phyloP scores from a whole-genome alignment of 148 eudicot species.

The Rhododendron vialii region DNA sequence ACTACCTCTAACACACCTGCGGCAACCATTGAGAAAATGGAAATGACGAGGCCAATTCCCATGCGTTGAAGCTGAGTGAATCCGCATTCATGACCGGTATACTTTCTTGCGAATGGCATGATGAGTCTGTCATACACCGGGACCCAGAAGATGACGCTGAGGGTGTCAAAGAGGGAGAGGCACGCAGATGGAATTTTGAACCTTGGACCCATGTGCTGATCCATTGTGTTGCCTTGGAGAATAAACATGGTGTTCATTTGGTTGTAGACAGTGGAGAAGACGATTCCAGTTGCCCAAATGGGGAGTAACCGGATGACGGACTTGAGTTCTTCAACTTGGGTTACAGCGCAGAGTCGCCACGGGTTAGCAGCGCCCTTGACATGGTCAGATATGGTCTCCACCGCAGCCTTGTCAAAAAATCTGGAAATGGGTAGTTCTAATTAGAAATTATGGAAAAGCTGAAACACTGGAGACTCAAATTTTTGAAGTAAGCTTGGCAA shows the following conservation, averaged over 20 bases:
- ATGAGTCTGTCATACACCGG: constrained; percentile 41
- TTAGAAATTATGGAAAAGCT: not conserved
- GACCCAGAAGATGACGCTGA: constrained; percentile 44
- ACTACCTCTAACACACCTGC: constrained; percentile 38
- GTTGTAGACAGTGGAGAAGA: constrained; percentile 33
- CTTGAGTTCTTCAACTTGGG: constrained; percentile 69
- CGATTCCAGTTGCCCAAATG: constrained; percentile 43
- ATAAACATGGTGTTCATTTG: constrained; percentile 56
- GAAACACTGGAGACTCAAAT: not conserved
- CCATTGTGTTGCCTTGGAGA: constrained; percentile 52
- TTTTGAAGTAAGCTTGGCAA: not conserved
- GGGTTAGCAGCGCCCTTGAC: constrained; percentile 15
- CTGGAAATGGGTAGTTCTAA: constrained; percentile 17
- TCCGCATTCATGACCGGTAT: constrained; percentile 42
- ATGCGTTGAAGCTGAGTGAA: constrained; percentile 53
- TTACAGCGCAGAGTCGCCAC: constrained; percentile 55
- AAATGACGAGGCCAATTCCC: constrained; percentile 47
- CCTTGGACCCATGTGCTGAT: constrained; percentile 35
- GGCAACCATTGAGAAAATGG: constrained; percentile 37
- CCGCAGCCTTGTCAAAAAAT: constrained; percentile 59
- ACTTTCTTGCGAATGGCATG: constrained; percentile 28
- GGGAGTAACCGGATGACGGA: constrained; percentile 46
- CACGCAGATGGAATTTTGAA: constrained; percentile 59
- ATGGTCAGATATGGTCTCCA: constrained; percentile 25
- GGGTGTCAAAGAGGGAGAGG: constrained; percentile 37